Evolutionary conservation across 768 basidiomycete genomes (phyloP).

Genomic region (Butyriboletus loyo): DNA sequence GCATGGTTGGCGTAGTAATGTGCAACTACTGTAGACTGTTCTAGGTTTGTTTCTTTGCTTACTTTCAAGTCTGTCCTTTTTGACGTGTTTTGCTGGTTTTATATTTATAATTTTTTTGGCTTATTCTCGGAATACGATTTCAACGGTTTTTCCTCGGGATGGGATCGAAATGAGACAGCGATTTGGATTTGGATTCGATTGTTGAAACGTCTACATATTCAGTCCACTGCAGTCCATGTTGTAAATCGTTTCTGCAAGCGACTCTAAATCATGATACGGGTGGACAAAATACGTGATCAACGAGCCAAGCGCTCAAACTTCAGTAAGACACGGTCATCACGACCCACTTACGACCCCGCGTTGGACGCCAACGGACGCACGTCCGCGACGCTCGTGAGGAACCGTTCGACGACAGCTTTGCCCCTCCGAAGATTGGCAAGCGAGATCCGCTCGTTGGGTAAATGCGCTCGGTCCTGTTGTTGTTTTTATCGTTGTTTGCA

Average conservation of each 20-base stretch:
- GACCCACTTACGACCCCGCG: neutral
- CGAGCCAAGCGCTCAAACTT: too few relatives aligned
- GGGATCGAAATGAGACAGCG: too few relatives aligned
- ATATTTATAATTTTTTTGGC: neutral
- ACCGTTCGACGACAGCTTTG: slow-evolving; percentile 73
- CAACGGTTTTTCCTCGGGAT: too few relatives aligned
- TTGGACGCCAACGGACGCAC: neutral
- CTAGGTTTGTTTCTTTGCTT: too few relatives aligned
- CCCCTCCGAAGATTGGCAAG: slow-evolving; percentile 77
- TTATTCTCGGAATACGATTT: neutral
- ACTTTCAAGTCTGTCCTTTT: neutral
- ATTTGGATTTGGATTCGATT: too few relatives aligned
- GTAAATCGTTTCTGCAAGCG: too few relatives aligned
- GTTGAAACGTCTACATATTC: too few relatives aligned
- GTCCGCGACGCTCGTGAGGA: slow-evolving; percentile 55
- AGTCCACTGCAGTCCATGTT: too few relatives aligned
- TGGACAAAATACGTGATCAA: too few relatives aligned
- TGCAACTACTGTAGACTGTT: slow-evolving; percentile 3
- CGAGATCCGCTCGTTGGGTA: slow-evolving; percentile 91
- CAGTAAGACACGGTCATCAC: too few relatives aligned
- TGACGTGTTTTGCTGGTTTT: neutral
- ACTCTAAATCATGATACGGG: neutral
- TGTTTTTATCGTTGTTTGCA: neutral
- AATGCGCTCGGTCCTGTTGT: slow-evolving; percentile 77
- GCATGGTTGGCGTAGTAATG: neutral